Conservation (phyloP, 108 stramenopile genomes). For the Nannochloropsis gaditana region DNA sequence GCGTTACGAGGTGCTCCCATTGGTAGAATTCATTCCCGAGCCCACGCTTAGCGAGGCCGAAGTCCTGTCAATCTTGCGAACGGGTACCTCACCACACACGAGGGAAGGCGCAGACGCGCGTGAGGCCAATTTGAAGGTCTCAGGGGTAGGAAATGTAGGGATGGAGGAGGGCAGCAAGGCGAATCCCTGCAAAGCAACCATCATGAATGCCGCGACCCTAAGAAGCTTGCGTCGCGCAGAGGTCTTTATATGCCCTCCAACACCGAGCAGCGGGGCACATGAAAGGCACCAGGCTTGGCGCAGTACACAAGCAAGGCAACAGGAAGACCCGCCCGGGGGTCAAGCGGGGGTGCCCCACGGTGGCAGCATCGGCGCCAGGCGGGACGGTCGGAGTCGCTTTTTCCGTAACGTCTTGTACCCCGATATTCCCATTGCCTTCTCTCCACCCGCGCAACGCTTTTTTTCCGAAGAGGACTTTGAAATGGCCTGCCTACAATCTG, state of each 20-base stretch:
- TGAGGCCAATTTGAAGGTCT: too few species aligned
- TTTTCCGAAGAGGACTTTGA: neutral
- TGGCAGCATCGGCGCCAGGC: too few species aligned
- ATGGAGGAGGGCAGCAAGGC: too few species aligned
- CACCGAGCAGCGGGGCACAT: neutral
- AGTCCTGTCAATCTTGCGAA: conserved; percentile 45
- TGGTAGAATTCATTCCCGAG: conserved; percentile 66
- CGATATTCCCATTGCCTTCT: neutral
- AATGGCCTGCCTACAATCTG: neutral
- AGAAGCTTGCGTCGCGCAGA: neutral
- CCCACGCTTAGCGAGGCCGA: conserved; percentile 56
- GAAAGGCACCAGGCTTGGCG: neutral
- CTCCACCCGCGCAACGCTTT: conserved; percentile 3
- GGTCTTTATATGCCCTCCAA: neutral
- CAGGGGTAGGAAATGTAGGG: too few species aligned
- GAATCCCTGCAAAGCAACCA: neutral
- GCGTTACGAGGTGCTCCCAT: conserved; percentile 65
- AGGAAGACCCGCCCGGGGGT: too few species aligned
- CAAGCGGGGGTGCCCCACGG: too few species aligned
- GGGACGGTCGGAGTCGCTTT: neutral
- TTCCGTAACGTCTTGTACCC: neutral
- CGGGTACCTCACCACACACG: neutral
- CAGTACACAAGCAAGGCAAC: neutral
- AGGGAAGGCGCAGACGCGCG: too few species aligned
- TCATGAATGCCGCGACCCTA: neutral